phyloP scores from a whole-genome alignment of 257 asterid species.

The Paraleonurus japonicus region DNA sequence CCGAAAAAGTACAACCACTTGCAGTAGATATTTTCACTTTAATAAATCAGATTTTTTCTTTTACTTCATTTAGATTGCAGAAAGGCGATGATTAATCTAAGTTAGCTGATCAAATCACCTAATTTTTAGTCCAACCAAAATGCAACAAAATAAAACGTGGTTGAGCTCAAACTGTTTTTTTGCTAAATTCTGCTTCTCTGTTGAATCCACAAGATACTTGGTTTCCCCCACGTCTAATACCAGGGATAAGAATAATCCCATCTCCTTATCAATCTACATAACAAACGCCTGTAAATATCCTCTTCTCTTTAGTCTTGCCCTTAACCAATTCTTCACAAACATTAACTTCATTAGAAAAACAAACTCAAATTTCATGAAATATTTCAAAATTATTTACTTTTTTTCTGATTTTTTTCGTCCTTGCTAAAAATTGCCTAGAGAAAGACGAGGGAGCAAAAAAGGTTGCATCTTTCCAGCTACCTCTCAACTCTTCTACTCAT shows the following conservation, averaged over 20 bases:
- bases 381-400: constrained; percentile 21
- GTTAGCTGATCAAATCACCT: neutral
- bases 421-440: neutral
- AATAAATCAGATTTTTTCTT: neutral
- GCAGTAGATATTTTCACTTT: neutral
- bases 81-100: neutral
- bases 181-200: too few relatives aligned
- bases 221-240: neutral
- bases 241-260: constrained; percentile 20
- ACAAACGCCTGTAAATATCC: too few relatives aligned
- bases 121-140: neutral
- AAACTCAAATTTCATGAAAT: neutral
- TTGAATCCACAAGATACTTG: neutral
- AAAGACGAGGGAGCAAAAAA: constrained; percentile 5
- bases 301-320: constrained; percentile 13
- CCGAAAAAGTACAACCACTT: neutral
- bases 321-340: neutral
- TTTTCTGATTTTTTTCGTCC: neutral
- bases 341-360: neutral
- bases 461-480: neutral
- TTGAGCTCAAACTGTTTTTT: neutral
- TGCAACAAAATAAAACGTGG: neutral
- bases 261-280: constrained; percentile 20
- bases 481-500: too few relatives aligned
- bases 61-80: neutral